A percentile compares a stretch with the other conserved stretches of the same genome.
Conservation (phyloP, 345 rosid species). For the Arabidopsis arenosa region DNA sequence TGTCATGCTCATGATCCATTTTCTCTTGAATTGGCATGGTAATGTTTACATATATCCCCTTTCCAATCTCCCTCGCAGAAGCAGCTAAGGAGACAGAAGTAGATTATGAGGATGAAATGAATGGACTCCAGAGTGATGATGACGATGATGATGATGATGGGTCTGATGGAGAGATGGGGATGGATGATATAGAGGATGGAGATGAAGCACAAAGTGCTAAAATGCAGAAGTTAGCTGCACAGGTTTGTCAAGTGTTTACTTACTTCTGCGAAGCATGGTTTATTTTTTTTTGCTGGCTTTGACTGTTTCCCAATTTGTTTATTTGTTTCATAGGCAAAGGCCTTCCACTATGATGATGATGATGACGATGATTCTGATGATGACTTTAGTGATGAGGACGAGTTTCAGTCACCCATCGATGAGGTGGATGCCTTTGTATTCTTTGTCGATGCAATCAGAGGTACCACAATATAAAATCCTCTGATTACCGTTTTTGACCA, state of each 20-base stretch:
- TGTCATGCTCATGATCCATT: conserved; percentile 23
- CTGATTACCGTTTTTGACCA: neutral
- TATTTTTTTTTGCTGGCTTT: neutral
- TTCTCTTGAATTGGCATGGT: conserved; percentile 7
- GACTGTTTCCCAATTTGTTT: conserved; percentile 15
- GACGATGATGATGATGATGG: conserved; percentile 84
- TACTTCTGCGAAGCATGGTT: neutral
- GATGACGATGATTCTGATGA: conserved; percentile 80
- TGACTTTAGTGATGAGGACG: conserved; percentile 93
- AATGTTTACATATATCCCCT: conserved; percentile 6
- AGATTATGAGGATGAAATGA: conserved; percentile 92
- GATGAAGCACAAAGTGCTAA: conserved; percentile 88
- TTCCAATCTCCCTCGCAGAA: conserved; percentile 52
- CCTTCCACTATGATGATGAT: conserved; percentile 67
- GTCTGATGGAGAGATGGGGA: conserved; percentile 96
- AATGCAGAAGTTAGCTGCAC: conserved; percentile 87
- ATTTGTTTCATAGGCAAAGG: conserved; percentile 55
- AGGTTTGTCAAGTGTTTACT: conserved; percentile 55
- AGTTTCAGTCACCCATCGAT: conserved; percentile 92
- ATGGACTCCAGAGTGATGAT: conserved; percentile 87
- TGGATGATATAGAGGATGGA: conserved; percentile 91
- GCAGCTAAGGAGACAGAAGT: conserved; percentile 83
- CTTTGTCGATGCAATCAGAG: conserved; percentile 90
- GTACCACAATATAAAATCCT: conserved; percentile 45
- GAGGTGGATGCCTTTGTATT: conserved; percentile 95